Conservation (phyloP, 768 basidiomycete species). For the Calvatia gigantea region DNA sequence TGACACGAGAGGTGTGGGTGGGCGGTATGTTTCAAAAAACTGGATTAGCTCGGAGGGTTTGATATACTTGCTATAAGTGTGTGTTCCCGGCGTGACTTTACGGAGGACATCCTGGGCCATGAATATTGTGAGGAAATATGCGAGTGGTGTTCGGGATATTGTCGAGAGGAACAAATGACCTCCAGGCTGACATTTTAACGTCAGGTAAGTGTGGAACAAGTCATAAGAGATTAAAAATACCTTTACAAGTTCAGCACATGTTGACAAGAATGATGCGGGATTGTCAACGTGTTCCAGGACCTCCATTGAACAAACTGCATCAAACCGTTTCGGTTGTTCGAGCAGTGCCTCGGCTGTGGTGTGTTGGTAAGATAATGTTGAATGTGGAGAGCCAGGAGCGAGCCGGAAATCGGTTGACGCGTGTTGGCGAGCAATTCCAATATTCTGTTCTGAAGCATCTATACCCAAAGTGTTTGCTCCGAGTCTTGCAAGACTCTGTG, state of each 20-base stretch:
- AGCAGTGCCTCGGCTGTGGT: constrained; percentile 74
- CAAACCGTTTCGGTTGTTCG: constrained; percentile 63
- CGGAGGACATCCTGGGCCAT: constrained; percentile 80
- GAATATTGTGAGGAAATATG: constrained; percentile 48
- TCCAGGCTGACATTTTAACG: constrained; percentile 61
- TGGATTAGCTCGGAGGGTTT: constrained; percentile 80
- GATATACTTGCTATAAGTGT: constrained; percentile 88
- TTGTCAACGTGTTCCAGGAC: constrained; percentile 97
- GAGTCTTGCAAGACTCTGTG: constrained; percentile 79
- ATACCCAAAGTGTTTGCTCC: constrained; percentile 90
- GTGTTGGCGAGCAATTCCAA: constrained; percentile 80
- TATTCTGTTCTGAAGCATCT: constrained; percentile 87
- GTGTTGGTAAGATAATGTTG: constrained; percentile 62
- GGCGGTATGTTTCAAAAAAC: constrained; percentile 69
- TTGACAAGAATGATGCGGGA: constrained; percentile 76
- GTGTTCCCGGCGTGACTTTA: constrained; percentile 83
- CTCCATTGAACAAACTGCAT: constrained; percentile 96
- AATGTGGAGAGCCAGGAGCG: constrained; percentile 23
- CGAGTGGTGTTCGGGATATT: constrained; percentile 69
- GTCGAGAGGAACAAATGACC: constrained; percentile 96
- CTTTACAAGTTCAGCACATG: constrained; percentile 84
- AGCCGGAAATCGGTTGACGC: constrained; percentile 74
- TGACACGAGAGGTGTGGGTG: constrained; percentile 15
- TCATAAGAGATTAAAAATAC: constrained; percentile 35
- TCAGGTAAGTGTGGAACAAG: neutral